These are phyloP conservation scores for Talaromyces albobiverticillius DNA, from an alignment of 2,329 filamentous ascomycete genomes.

Conservation along the genomic window DNA sequence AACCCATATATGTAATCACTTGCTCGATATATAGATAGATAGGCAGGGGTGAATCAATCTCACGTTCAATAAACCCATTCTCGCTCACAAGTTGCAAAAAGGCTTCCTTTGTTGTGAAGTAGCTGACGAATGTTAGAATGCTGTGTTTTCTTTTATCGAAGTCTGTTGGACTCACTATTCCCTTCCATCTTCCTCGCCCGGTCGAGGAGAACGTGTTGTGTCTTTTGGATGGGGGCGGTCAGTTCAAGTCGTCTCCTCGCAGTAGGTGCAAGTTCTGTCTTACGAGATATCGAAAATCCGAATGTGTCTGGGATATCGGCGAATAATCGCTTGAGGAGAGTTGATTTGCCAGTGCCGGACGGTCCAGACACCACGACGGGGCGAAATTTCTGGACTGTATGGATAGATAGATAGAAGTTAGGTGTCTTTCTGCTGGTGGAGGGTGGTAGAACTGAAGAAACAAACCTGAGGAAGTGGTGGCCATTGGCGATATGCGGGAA, in stretches of 20 bases:
- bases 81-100: slow-evolving; percentile 68
- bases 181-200: slow-evolving; percentile 70
- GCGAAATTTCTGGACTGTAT: slow-evolving; percentile 20
- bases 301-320: slow-evolving; percentile 41
- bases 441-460: background rate
- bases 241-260: too few relatives aligned
- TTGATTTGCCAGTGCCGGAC: slow-evolving; percentile 43
- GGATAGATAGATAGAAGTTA: background rate
- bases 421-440: background rate
- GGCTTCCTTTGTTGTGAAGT: slow-evolving; percentile 65
- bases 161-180: too few relatives aligned
- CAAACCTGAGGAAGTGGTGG: background rate
- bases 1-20: too few relatives aligned
- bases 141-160: too few relatives aligned
- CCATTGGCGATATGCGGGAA: slow-evolving; percentile 3
- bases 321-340: slow-evolving; percentile 42
- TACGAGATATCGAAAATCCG: slow-evolving; percentile 41
- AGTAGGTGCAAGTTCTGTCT: too few relatives aligned
- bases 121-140: too few relatives aligned
- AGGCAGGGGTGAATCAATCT: background rate
- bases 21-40: too few relatives aligned
- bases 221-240: slow-evolving; percentile 53
- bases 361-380: slow-evolving; percentile 43
- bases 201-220: slow-evolving; percentile 75
- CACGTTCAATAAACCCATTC: slow-evolving; percentile 73